Percentiles rank a stretch among this genome's conserved stretches.
Evolutionary conservation across 371 early-diverging fungal species (phyloP).

Genomic region (Mucor lusitanicus): DNA sequence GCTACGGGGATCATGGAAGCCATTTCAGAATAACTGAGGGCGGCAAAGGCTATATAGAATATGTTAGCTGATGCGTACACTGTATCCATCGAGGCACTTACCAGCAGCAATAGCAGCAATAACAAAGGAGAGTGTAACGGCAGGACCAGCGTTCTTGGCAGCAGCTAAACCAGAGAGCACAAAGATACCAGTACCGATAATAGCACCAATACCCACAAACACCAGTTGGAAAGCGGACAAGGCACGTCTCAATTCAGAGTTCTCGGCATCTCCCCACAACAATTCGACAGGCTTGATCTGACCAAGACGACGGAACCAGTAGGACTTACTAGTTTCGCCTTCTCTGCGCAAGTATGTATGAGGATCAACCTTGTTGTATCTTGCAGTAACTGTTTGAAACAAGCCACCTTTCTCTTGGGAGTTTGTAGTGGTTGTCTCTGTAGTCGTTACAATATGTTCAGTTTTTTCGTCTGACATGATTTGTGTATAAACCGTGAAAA

Average conservation of each 20-base stretch:
- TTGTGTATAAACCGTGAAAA: background rate
- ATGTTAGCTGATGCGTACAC: background rate
- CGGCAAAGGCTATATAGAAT: slow-evolving; percentile 57
- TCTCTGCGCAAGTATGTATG: slow-evolving; percentile 43
- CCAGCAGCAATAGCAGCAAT: slow-evolving; percentile 73
- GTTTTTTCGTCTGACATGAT: background rate
- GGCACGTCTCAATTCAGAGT: slow-evolving; percentile 47
- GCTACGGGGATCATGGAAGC: slow-evolving; percentile 84
- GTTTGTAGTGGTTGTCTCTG: background rate
- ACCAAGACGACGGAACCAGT: slow-evolving; percentile 50
- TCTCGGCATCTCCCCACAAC: slow-evolving; percentile 47
- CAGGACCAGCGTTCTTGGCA: slow-evolving; percentile 77
- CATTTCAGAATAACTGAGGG: slow-evolving; percentile 82
- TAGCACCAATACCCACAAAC: slow-evolving; percentile 70
- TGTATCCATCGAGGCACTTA: slow-evolving; percentile 6
- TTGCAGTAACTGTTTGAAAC: slow-evolving; percentile 13
- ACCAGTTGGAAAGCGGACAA: slow-evolving; percentile 49
- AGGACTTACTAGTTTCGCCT: slow-evolving; percentile 38
- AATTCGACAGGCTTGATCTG: slow-evolving; percentile 58
- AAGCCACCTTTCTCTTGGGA: slow-evolving; percentile 2
- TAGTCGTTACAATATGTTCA: background rate
- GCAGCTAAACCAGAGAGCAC: slow-evolving; percentile 76
- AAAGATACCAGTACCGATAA: slow-evolving; percentile 73
- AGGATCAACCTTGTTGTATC: slow-evolving; percentile 32
- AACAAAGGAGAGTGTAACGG: slow-evolving; percentile 76